phyloP scores from a whole-genome alignment of 805 yeast species.

The Lipomyces yamadae region DNA sequence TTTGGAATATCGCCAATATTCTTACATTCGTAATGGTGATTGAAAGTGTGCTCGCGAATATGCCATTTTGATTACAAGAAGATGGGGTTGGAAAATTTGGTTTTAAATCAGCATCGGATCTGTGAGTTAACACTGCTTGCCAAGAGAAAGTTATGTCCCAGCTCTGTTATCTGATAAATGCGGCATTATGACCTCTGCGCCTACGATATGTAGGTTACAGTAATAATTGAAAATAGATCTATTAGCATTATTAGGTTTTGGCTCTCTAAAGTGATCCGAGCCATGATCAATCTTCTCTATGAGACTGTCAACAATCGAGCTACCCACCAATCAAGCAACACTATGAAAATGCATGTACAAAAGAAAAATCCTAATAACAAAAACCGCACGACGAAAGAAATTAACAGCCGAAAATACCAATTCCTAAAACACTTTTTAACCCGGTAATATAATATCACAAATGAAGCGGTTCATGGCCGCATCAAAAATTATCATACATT shows the following conservation, averaged over 20 bases:
- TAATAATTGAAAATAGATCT: not conserved
- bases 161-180: not conserved
- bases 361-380: not conserved
- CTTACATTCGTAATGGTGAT: conserved; percentile 28
- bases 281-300: not conserved
- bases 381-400: not conserved
- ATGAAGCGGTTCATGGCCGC: not conserved
- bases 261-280: not conserved
- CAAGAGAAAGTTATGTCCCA: not conserved
- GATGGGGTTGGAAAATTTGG: not conserved
- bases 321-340: not conserved
- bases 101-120: not conserved
- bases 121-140: not conserved
- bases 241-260: not conserved
- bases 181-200: conserved; percentile 1
- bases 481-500: conserved; percentile 1
- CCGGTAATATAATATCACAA: conserved; percentile 1
- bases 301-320: not conserved
- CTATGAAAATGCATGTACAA: not conserved
- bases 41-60: conserved; percentile 20
- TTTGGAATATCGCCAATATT: conserved; percentile 30
- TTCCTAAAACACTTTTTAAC: conserved; percentile 1
- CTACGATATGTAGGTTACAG: conserved; percentile 1
- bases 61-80: not conserved
- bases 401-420: conserved; percentile 1